A percentile compares a stretch with the other conserved stretches of the same genome.
These are phyloP conservation scores for Harringtonia aguacate DNA, from an alignment of 2,329 filamentous ascomycete species.

Conservation along the genomic window DNA sequence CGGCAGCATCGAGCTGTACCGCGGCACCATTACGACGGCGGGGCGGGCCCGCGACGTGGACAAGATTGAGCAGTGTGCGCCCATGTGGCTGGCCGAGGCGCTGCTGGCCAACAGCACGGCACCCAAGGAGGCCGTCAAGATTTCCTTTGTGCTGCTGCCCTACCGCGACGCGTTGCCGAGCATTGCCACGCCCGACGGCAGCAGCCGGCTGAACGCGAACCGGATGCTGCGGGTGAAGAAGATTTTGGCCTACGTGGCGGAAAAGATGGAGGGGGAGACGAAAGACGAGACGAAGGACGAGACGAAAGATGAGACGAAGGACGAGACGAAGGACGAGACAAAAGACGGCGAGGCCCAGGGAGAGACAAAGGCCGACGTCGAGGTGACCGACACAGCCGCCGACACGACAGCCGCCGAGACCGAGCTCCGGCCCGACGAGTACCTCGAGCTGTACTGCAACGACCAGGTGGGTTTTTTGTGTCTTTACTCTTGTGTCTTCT, in stretches of 20 bases:
- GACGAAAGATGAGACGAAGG: constrained; percentile 34
- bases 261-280: constrained; percentile 58
- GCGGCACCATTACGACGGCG: constrained; percentile 73
- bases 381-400: not conserved
- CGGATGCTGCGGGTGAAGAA: constrained; percentile 94
- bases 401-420: constrained; percentile 33
- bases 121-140: constrained; percentile 84
- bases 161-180: constrained; percentile 64
- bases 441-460: constrained; percentile 90
- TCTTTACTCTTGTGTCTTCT: not conserved
- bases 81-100: constrained; percentile 86
- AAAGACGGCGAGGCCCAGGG: not conserved
- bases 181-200: constrained; percentile 66
- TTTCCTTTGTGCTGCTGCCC: constrained; percentile 86
- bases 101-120: constrained; percentile 74
- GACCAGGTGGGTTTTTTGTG: constrained; percentile 55
- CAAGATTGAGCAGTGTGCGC: constrained; percentile 73
- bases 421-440: constrained; percentile 72
- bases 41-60: constrained; percentile 58
- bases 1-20: constrained; percentile 74
- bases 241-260: constrained; percentile 83
- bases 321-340: constrained; percentile 16
- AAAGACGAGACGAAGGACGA: not conserved
- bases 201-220: constrained; percentile 89
- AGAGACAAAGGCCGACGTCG: too few species aligned